A percentile compares a stretch with the other conserved stretches of the same genome.
phyloP scores from a whole-genome alignment of 1,284 basidiomycete genomes.

The Ceratobasidium sp. region DNA sequence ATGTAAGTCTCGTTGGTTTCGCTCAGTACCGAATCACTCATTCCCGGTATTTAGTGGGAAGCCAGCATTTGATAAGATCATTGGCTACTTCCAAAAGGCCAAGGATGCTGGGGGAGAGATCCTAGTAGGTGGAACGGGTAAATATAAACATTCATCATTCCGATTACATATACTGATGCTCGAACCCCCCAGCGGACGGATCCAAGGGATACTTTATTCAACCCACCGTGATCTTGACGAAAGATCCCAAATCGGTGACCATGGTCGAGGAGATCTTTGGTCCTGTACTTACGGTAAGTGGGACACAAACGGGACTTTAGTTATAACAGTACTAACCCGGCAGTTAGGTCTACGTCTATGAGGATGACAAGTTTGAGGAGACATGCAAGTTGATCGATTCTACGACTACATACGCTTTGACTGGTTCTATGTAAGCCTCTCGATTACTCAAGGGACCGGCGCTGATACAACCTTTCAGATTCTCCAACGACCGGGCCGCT shows the following conservation, averaged over 20 bases:
- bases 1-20: constrained; percentile 70
- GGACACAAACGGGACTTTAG: constrained; percentile 31
- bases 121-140: constrained; percentile 86
- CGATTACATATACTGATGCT: background rate
- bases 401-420: constrained; percentile 92
- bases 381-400: constrained; percentile 90
- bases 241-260: constrained; percentile 91
- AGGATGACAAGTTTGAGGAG: constrained; percentile 86
- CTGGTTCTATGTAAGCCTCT: constrained; percentile 82
- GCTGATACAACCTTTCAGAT: constrained; percentile 64
- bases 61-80: constrained; percentile 91
- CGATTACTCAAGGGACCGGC: background rate
- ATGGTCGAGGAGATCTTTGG: constrained; percentile 98
- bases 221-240: constrained; percentile 95
- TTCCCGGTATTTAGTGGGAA: constrained; percentile 67
- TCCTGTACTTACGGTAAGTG: constrained; percentile 89
- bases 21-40: background rate
- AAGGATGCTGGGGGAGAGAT: constrained; percentile 91
- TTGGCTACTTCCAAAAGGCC: constrained; percentile 88
- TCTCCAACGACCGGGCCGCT: constrained; percentile 83
- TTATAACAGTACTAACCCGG: constrained; percentile 25
- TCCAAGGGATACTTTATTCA: constrained; percentile 95
- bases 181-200: constrained; percentile 73
- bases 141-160: background rate
- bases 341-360: constrained; percentile 82